Base-by-base conservation (phyloP, 2,329 filamentous ascomycete genomes). In the Penicillium sclerotigenum region DNA sequence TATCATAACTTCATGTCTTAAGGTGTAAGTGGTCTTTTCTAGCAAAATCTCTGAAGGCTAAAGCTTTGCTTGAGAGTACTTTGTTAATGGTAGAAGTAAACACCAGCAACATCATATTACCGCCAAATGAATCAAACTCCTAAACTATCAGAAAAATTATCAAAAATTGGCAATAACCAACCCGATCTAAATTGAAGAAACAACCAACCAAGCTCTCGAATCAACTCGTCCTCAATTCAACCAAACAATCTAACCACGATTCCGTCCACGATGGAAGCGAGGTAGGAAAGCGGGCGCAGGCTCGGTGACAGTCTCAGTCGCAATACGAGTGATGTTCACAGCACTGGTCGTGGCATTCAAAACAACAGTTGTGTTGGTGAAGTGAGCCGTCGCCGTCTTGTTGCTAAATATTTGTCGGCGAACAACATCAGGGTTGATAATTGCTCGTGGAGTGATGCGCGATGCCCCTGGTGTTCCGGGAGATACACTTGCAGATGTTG, bases 191-290 rank as follows among this genome's bases (percentile, higher is more conserved):
- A 22, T 29, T 18, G 18, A 26, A 26, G 4, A 34, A 38, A 13
- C 7, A 47, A 29, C 33, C 16, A 22, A 36, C 38, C 36, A 54
- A 36, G 29, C 24, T 28, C 48, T n/a, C n/a, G n/a, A 28, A 26
- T 43, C 20, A 13, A 26, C 38, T 36, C 31, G 26, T 50, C 11
- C 20, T 3, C n/a, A 34, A 14, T n/a, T 26, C 20, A 33, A 6
- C 42, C 42, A 52, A 37, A 14, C 28, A 38, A 33, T 20, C 34
- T 45, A 56, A 56, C 5, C 53, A 18, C 40, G 47, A 36, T 26
- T 36, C 18, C 53, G 40, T 33, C 28, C 53, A 46, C 53, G 53
- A 33, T 41, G 20, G 29, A 56, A 56, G 7, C 53, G 53, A 24
- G 53, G 53, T 28, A 52, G 8, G 34, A 56, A 56, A 18, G 22